Base-by-base conservation (phyloP, 2,329 filamentous ascomycete genomes). In the Cladobotryum mycophilum region DNA sequence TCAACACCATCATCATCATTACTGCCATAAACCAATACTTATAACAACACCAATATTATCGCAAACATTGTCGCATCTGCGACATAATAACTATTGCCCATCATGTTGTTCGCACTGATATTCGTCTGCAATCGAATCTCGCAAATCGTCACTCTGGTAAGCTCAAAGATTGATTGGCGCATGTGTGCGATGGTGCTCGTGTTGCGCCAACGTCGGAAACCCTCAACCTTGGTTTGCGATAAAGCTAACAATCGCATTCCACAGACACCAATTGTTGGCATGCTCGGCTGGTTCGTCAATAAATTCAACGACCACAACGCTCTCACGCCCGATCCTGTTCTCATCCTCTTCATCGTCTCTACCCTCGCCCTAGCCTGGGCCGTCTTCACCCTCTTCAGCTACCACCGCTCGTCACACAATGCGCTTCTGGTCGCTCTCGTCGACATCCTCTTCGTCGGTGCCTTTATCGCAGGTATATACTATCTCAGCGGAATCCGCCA, bases 291-390 rank as follows among this genome's bases (percentile, higher is more conserved):
- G 72, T 85, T 86, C 63, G 78, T 86, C 56, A 67, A 84, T 66
- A 73, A 75, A 57, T 85, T 80, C 67, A 74, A 78, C 59, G 63
- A 69, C 48, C 61, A 66, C 60, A 84, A 85, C 67, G 63, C 72
- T 53, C 71, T 85, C 47, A 82, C 82, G 1, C 83, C 82, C 20
- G 70, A 75, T 65, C 80, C 79, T 64, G 76, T 85, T 64, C 78
- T 86, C 53, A 71, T 85, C 57, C 73, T 85, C 58, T 86, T 86
- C 75, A 84, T 86, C 70, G 79, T 84, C 54, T 79, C 78, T 20
- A 78, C 83, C 15, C 74, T 86, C 48, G 83, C 73, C 34, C 73
- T 79, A 48, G 80, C 79, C 53, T 86, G 83, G 83, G 70, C 79
- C 55, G 67, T 85, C 68, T 77, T 76, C 64, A 86, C 82, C 7